Conservation (phyloP, 1,284 basidiomycete genomes). For the Naganishia sp. region DNA sequence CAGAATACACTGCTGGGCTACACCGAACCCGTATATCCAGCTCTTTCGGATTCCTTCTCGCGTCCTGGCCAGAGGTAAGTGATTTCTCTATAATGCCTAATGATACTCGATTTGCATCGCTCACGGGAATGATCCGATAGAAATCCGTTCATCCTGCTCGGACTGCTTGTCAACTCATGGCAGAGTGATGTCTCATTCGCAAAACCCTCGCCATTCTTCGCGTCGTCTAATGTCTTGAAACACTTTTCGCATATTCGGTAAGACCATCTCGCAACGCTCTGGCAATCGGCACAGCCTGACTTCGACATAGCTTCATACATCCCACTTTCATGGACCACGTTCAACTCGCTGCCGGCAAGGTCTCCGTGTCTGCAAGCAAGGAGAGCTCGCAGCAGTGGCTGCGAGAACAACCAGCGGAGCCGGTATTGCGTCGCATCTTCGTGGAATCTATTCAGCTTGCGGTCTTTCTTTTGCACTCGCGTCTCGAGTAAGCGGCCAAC, state of each 20-base stretch:
- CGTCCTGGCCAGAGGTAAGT: conserved; percentile 14
- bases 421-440: conserved; percentile 36
- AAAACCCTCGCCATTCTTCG: conserved; percentile 13
- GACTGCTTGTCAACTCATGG: conserved; percentile 15
- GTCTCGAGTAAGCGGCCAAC: conserved; percentile 32
- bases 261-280: not conserved
- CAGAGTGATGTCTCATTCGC: conserved; percentile 23
- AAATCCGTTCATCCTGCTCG: conserved; percentile 14
- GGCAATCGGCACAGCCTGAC: conserved; percentile 29
- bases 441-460: conserved; percentile 43
- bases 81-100: not conserved
- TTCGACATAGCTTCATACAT: conserved; percentile 41
- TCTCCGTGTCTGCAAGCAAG: conserved; percentile 37
- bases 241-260: conserved; percentile 20
- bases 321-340: conserved; percentile 43
- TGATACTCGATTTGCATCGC: not conserved
- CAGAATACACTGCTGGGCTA: conserved; percentile 21
- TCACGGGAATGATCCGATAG: conserved; percentile 1
- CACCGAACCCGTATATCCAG: conserved; percentile 11
- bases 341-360: conserved; percentile 39
- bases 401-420: conserved; percentile 35
- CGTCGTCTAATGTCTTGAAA: conserved; percentile 8
- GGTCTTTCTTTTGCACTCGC: conserved; percentile 40
- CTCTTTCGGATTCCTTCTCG: conserved; percentile 18
- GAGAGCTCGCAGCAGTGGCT: conserved; percentile 41